Conservation (phyloP, 768 basidiomycete genomes). For the Lactifluus volemus region DNA sequence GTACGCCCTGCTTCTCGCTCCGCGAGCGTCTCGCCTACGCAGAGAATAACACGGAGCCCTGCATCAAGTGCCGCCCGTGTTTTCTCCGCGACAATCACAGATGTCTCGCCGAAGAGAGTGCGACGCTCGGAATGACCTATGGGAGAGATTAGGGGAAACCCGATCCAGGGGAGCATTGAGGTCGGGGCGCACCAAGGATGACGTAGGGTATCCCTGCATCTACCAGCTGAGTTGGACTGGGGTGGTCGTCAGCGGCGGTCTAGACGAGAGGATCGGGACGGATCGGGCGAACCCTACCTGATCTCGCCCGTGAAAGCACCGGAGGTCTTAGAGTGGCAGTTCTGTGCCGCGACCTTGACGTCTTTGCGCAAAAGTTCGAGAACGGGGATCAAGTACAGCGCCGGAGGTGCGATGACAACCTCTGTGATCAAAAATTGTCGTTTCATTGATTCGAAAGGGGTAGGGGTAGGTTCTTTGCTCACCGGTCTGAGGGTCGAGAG, state of each 20-base stretch:
- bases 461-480: conserved; percentile 20
- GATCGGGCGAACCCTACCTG: conserved; percentile 43
- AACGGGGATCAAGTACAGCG: conserved; percentile 77
- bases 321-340: conserved; percentile 72
- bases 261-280: background rate
- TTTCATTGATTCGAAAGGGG: background rate
- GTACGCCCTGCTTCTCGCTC: conserved; percentile 80
- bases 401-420: conserved; percentile 88
- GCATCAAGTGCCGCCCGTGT: conserved; percentile 72
- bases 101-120: conserved; percentile 83
- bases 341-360: conserved; percentile 83
- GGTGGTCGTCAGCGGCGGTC: background rate
- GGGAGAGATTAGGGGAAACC: conserved; percentile 3
- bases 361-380: conserved; percentile 52
- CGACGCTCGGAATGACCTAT: conserved; percentile 94
- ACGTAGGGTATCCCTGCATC: conserved; percentile 88
- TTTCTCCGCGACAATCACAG: conserved; percentile 76
- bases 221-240: conserved; percentile 71
- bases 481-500: conserved; percentile 74
- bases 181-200: conserved; percentile 58
- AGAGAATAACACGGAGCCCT: conserved; percentile 82
- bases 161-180: background rate
- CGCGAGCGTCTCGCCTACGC: conserved; percentile 89
- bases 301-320: conserved; percentile 98
- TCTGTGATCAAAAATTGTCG: conserved; percentile 39